Conservation (phyloP, 345 rosid genomes). For the Sonneratia alba region DNA sequence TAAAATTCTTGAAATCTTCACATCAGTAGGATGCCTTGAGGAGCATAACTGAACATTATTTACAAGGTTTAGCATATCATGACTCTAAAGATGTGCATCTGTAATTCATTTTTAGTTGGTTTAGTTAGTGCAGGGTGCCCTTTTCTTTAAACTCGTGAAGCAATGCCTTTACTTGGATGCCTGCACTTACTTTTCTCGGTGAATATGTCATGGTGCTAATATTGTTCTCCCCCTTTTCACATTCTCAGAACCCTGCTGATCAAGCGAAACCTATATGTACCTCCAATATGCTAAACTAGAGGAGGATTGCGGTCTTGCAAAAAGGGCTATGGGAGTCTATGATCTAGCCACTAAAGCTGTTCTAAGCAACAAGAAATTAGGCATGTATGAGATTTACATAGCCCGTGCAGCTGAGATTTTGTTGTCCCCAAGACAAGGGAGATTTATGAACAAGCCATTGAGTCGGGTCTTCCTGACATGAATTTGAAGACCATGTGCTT, state of each 20-base stretch:
- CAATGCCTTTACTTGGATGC: not conserved
- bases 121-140: too few relatives aligned
- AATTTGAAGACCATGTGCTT: slow-evolving; percentile 87
- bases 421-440: slow-evolving; percentile 94
- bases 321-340: slow-evolving; percentile 96
- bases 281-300: slow-evolving; percentile 96
- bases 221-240: not conserved
- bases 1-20: too few relatives aligned
- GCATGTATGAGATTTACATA: slow-evolving; percentile 87
- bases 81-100: not conserved
- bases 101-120: too few relatives aligned
- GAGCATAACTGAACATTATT: not conserved
- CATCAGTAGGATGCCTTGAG: not conserved
- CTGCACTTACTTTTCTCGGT: too few relatives aligned
- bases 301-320: slow-evolving; percentile 89
- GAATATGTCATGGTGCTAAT: too few relatives aligned
- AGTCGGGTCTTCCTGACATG: slow-evolving; percentile 89
- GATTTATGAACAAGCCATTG: slow-evolving; percentile 88
- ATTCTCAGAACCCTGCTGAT: slow-evolving; percentile 74
- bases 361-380: slow-evolving; percentile 66
- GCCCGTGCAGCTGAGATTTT: slow-evolving; percentile 88
- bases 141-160: too few relatives aligned
- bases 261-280: slow-evolving; percentile 66
- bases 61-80: not conserved
- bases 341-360: slow-evolving; percentile 88